Evolutionary conservation across 805 yeast species (phyloP), one percentile per base, ranked within the genome.

Genomic region (Candida saitoana): DNA sequence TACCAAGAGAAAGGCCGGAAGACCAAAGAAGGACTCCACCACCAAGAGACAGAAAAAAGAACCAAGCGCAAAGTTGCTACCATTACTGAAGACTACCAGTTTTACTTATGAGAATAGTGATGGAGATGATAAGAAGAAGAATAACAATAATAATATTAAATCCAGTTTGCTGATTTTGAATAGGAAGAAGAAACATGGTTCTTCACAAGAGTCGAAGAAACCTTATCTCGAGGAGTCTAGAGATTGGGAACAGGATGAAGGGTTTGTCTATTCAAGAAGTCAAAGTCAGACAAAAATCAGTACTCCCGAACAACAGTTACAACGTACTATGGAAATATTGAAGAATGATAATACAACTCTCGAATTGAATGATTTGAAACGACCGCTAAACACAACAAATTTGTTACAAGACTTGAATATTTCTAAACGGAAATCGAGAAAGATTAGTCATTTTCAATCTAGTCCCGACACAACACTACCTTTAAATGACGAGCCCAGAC

Each of bases 181-280:
- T 16, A 6, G 38, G 9, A 36, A 36, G 19, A 36, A 36, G 15
- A 36, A 36, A 16, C 14, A 20, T 6, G 31, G 19, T 4, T 36
- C 38, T 14, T 36, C 38, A 16, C 30, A 36, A 16, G 30, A 36
- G 9, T 24, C 30, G 15, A n/a, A 17, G 6, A 17, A 14, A 9
- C n/a, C n/a, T n/a, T n/a, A n/a, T n/a, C n/a, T n/a, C n/a, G 18
- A 20, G 5, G 19, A 29, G 5, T 5, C 19, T 9, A 25, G 22
- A 20, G 38, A 36, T 24, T 36, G 38, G 38, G 38, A 36, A 15
- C 38, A 61, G 32, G 69, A 63, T 44, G 68, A 62, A 24, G 69
- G 64, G 14, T 64, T 64, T 41, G 46, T 56, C 16, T 63, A 59
- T 45, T 60, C 60, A 34, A 44, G 67, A 35, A 53, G 57, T 30